Evolutionary conservation across 129 eudicot genomes (phyloP).

Genomic region (Smallanthus sonchifolius): DNA sequence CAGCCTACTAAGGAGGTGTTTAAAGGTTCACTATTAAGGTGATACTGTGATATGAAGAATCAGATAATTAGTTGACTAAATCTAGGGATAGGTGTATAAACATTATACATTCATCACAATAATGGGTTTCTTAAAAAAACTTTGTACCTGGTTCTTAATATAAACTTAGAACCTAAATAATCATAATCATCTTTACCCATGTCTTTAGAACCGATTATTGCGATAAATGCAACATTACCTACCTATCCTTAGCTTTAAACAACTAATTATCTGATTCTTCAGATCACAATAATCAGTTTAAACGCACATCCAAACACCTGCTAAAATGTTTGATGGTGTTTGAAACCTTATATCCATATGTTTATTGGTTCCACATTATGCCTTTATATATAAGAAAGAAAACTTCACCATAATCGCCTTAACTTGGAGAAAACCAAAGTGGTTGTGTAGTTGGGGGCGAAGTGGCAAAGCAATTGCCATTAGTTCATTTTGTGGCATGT

Average conservation of each 20-base stretch:
- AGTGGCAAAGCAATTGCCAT: slow-evolving; percentile 14
- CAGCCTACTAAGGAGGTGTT: neutral
- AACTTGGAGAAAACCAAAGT: slow-evolving; percentile 9
- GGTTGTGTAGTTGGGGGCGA: neutral
- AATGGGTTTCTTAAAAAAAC: neutral
- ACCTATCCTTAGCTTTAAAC: neutral
- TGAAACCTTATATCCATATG: neutral
- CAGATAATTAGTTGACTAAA: neutral
- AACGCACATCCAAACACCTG: neutral
- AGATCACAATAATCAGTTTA: neutral
- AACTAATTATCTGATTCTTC: neutral
- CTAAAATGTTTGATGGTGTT: neutral
- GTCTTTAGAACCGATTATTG: neutral
- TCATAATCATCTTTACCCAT: neutral
- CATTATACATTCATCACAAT: neutral
- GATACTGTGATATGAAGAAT: neutral
- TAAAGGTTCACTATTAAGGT: neutral
- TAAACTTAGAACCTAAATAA: neutral
- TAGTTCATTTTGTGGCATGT: slow-evolving; percentile 3
- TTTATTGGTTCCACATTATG: neutral
- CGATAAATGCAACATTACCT: neutral
- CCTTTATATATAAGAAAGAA: neutral
- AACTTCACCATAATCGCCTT: slow-evolving; percentile 20
- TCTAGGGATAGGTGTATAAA: neutral
- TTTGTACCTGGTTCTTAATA: neutral